Conservation (phyloP, 2,329 filamentous ascomycete genomes). For the Xylariaceae sp. region DNA sequence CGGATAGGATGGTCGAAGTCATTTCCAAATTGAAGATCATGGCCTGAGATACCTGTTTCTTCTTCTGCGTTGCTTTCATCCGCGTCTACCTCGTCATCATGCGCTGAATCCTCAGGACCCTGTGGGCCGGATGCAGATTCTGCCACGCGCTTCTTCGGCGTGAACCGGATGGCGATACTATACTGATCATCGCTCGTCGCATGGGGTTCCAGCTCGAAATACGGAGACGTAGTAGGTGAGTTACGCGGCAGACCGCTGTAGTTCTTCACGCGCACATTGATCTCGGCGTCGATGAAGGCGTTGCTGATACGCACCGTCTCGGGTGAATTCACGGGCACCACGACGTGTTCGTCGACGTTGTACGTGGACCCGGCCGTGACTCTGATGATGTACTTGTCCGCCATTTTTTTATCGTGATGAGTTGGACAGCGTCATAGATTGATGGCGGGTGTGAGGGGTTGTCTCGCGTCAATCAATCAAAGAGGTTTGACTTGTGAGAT, state of each 20-base stretch:
- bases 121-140: not conserved
- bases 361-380: slow-evolving; percentile 79
- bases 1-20: slow-evolving; percentile 91
- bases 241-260: slow-evolving; percentile 64
- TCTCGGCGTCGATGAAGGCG: slow-evolving; percentile 57
- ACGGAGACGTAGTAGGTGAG: slow-evolving; percentile 65
- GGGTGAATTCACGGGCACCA: slow-evolving; percentile 69
- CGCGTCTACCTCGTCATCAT: not conserved
- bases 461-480: not conserved
- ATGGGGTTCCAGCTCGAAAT: slow-evolving; percentile 70
- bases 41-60: slow-evolving; percentile 53
- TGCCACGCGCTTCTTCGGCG: slow-evolving; percentile 49
- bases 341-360: slow-evolving; percentile 63
- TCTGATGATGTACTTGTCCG: slow-evolving; percentile 70
- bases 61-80: not conserved
- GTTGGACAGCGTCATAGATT: not conserved
- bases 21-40: slow-evolving; percentile 85
- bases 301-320: slow-evolving; percentile 58
- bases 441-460: not conserved
- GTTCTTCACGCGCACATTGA: slow-evolving; percentile 68
- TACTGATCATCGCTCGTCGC: slow-evolving; percentile 68
- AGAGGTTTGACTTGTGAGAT: not conserved
- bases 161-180: slow-evolving; percentile 74
- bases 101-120: not conserved
- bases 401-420: slow-evolving; percentile 39